Base-by-base conservation (phyloP, 192 early-diverging fungal species). In the Backusella tuberculispora region DNA sequence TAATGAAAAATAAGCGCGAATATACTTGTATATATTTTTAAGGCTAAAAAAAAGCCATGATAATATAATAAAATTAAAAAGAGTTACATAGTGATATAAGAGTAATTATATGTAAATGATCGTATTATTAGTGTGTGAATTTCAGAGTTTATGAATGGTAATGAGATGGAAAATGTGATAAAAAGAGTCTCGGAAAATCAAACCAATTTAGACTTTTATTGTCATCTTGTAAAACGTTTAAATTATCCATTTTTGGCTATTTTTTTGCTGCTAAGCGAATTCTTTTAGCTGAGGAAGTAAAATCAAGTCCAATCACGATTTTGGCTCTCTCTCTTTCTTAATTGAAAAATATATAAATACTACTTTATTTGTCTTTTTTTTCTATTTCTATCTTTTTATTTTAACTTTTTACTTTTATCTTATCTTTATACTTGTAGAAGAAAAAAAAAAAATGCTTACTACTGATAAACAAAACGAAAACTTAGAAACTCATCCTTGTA, bases 61-160 rank as follows among this genome's bases (percentile, higher is more conserved):
- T 10, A 24, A 53, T 53, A n/a, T 24, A 6, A 19, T 50, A 26
- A 60, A 60, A 60, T 60, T 8, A 13, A 60, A 60, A 26, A 24
- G 10, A 60, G 21, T 24, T 60, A 60, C 53, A 24, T 60, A 60
- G 26, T 60, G 4, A 60, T 26, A 8, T 60, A 26, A 60, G 8
- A 21, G 8, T 3, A n/a, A 56, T 56, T 56, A 56, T 7, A 24
- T n/a, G n/a, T n/a, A n/a, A n/a, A n/a, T n/a, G n/a, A n/a, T n/a
- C n/a, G n/a, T n/a, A n/a, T n/a, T 21, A 56, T 56, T 56, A 56
- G 50, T 56, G 7, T 56, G 50, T 21, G 50, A 56, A 56, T 56
- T 56, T 56, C 50, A 56, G 24, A n/a, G 21, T 9, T 53, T 21
- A 53, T 6, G 21, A 53, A 9, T 24, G 3, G 19, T 21, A 56